Base-by-base conservation (phyloP, 2,329 filamentous ascomycete species). In the Podosphaera xanthii region DNA sequence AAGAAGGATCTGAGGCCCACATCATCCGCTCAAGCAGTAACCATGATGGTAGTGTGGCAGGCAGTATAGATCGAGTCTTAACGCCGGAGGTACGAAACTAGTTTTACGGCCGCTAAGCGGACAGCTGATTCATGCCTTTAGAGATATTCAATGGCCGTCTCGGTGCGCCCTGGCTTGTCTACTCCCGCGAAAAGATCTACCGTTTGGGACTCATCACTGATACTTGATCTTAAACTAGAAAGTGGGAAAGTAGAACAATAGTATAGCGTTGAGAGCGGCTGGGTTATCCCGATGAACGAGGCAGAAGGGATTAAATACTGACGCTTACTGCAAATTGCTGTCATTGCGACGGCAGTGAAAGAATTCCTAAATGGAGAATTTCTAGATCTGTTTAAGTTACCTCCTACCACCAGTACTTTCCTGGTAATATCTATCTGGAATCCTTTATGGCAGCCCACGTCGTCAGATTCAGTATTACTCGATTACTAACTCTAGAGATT, bases 1-100 rank as follows among this genome's bases (percentile, higher is more conserved):
- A 61, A 14, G 65, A 65, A 38, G 38, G 60, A 10, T 59, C 64
- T 12, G 62, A 65, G 14, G 62, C 63, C 2, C 63, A 64, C 49
- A 61, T 61, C 12, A 63, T 64, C 40, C 36, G 57, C 6, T 31
- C 38, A 30, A 34, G 34, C 12, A 50, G 30, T 35, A 46, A 49
- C 10, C 4, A 57, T 56, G 10, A 53, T 44, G 31, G 30, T 44
- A 36, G n/a, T 44, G 14, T 36, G 9, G 33, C 36, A n/a, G 36
- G 34, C n/a, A 31, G 38, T 22, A 34, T 30, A 3, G 57, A 40
- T 30, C 38, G 38, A 33, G 38, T 14, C 6, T 46, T 55, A n/a
- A 59, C 38, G 22, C 10, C 35, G 34, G 50, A 59, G 49, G 58
- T 59, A 53, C 46, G 49, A 54, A 42, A 40, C 36, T 35, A 46